Conservation (phyloP, 306 rosid genomes). For the Pyrus bretschneideri region DNA sequence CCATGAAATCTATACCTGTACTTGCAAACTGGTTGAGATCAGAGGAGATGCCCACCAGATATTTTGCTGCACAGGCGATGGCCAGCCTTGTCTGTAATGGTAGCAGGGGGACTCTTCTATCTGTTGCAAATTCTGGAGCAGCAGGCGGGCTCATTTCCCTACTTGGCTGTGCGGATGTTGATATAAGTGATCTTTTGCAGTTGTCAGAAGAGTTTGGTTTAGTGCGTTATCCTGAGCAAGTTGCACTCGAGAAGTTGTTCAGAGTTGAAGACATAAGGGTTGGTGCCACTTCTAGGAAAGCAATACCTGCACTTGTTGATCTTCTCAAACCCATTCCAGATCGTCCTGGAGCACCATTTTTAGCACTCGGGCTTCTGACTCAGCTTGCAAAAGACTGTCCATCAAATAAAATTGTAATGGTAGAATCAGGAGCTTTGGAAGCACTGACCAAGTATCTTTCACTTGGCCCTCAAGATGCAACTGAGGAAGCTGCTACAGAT, state of each 20-base stretch:
- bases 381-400: conserved; percentile 86
- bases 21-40: conserved; percentile 81
- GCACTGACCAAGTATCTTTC: conserved; percentile 94
- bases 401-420: conserved; percentile 87
- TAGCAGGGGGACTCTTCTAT: conserved; percentile 94
- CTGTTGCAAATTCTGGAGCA: conserved; percentile 97
- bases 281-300: conserved; percentile 95
- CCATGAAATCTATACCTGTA: conserved; percentile 76
- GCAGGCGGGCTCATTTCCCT: conserved; percentile 91
- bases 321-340: conserved; percentile 98
- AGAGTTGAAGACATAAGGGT: conserved; percentile 96
- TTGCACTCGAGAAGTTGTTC: conserved; percentile 88
- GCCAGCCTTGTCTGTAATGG: conserved; percentile 98
- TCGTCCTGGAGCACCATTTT: conserved; percentile 97
- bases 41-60: conserved; percentile 72
- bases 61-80: conserved; percentile 90
- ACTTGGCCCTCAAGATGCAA: conserved; percentile 92
- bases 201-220: conserved; percentile 88
- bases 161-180: conserved; percentile 91
- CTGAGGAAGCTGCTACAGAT: conserved; percentile 97
- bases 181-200: conserved; percentile 78
- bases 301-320: conserved; percentile 95
- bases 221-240: conserved; percentile 91
- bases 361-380: conserved; percentile 84
- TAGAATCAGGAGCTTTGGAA: conserved; percentile 93